These are phyloP conservation scores for Filosporella fistucella DNA, from an alignment of 495 filamentous ascomycete genomes.

Conservation along the genomic window DNA sequence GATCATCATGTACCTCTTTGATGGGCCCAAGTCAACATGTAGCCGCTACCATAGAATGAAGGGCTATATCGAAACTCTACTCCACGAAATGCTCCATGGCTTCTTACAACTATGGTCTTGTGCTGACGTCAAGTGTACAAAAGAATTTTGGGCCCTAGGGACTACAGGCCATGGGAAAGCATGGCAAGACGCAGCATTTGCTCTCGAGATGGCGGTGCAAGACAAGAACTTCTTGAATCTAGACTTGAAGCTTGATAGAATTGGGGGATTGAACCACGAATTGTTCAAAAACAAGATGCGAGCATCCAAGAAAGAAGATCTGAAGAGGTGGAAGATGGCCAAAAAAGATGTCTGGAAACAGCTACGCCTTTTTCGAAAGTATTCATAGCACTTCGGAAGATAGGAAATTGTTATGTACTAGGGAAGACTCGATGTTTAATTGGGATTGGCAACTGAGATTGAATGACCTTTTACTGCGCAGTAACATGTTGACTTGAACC, in stretches of 20 bases:
- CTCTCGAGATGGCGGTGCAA: conserved; percentile 1
- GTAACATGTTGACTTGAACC: too few species aligned
- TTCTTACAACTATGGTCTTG: conserved; percentile 4
- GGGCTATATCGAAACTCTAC: not conserved
- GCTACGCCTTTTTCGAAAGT: too few species aligned
- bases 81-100: conserved; percentile 9
- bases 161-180: not conserved
- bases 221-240: not conserved
- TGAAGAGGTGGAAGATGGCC: not conserved
- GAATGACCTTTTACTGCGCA: too few species aligned
- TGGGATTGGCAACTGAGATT: too few species aligned
- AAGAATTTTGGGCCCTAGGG: not conserved
- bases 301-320: not conserved
- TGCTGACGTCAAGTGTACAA: not conserved
- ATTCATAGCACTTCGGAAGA: too few species aligned
- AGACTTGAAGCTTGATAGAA: not conserved
- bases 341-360: too few species aligned
- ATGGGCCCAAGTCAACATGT: not conserved
- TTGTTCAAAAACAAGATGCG: not conserved
- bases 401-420: too few species aligned
- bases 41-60: not conserved
- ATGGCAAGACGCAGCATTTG: conserved; percentile 1
- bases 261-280: not conserved
- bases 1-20: not conserved
- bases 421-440: too few species aligned